A percentile compares a stretch with the other conserved stretches of the same genome.
phyloP scores from a whole-genome alignment of 1,284 basidiomycete species.

The Ganoderma lucidum region DNA sequence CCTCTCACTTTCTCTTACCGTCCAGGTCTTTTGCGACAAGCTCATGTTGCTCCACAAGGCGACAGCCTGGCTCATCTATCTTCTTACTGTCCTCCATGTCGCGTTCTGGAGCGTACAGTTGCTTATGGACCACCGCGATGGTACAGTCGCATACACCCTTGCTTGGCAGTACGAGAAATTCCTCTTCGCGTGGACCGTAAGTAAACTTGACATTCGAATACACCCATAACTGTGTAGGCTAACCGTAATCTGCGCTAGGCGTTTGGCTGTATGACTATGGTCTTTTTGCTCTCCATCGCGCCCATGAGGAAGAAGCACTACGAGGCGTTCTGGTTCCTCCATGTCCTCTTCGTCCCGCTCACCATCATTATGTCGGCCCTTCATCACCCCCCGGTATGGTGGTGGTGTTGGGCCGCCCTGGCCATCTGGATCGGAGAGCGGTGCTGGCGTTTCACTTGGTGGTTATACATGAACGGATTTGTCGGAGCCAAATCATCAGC shows the following conservation, averaged over 20 bases:
- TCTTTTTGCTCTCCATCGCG: slow-evolving; percentile 70
- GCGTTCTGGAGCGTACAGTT: slow-evolving; percentile 83
- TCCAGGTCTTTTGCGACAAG: slow-evolving; percentile 82
- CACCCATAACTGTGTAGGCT: background rate
- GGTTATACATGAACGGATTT: slow-evolving; percentile 71
- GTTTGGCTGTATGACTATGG: slow-evolving; percentile 73
- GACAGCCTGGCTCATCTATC: slow-evolving; percentile 79
- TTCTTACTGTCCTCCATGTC: slow-evolving; percentile 74
- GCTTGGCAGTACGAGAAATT: slow-evolving; percentile 78
- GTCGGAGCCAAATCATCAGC: slow-evolving; percentile 36
- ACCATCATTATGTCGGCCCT: slow-evolving; percentile 69
- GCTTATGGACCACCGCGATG: slow-evolving; percentile 59
- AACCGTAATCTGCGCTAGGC: slow-evolving; percentile 50
- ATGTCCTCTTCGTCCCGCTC: slow-evolving; percentile 72
- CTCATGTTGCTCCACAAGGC: slow-evolving; percentile 77
- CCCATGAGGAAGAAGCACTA: slow-evolving; percentile 75
- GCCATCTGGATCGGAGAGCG: slow-evolving; percentile 75
- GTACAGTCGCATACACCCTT: slow-evolving; percentile 64
- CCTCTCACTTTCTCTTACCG: slow-evolving; percentile 74
- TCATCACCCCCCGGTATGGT: slow-evolving; percentile 75
- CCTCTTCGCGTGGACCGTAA: slow-evolving; percentile 76
- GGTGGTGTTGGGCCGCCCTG: slow-evolving; percentile 75
- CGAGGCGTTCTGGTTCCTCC: slow-evolving; percentile 80
- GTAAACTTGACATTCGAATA: slow-evolving; percentile 39
- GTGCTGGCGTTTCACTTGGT: slow-evolving; percentile 64